Base-by-base conservation (phyloP, 2,329 filamentous ascomycete genomes). In the Colletotrichum tropicale region DNA sequence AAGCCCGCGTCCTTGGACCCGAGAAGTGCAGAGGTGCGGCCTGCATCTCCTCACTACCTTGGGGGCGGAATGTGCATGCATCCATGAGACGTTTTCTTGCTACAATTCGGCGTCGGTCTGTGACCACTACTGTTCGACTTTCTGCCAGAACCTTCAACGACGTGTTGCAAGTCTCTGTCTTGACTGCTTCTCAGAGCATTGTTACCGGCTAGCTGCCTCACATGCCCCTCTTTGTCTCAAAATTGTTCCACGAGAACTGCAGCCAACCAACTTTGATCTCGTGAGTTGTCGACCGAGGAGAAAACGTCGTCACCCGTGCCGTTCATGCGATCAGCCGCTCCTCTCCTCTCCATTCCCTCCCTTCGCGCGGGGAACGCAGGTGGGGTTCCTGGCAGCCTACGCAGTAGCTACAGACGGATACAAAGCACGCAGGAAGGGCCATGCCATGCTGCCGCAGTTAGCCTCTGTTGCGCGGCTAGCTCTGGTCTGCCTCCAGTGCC, bases 291-390 rank as follows among this genome's bases (percentile, higher is more conserved):
- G 56, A 24, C 34, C 10, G 26, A 34, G n/a, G 55, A 68, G 70
- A 24, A 60, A 71, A 64, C 56, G 70, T 72, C 43, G 70, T 68
- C 56, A 68, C 21, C 64, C 70, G 69, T 32, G 56, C 62, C 26
- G 62, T 66, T 66, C 61, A 62, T 72, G 62, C 73, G n/a, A 73
- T 60, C 62, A 65, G 34, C 73, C 43, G 62, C 16, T 34, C 32
- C 26, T 28, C 32, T 24, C 58, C 56, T 34, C 38, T n/a, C 62
- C 38, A 24, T 38, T 30, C 32, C 71, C 30, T 32, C 52, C 48
- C 28, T 48, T 58, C 58, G 62, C 38, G 73, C 62, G 62, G 62
- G 69, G 56, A 28, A 38, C 30, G 10, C 13, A 32, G 26, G 62
- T 34, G 62, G 38, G 60, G 58, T 38, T n/a, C 15, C 38, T n/a